These are phyloP conservation scores for Penstemon barbatus DNA, from an alignment of 257 asterid genomes.

Conservation along the genomic window DNA sequence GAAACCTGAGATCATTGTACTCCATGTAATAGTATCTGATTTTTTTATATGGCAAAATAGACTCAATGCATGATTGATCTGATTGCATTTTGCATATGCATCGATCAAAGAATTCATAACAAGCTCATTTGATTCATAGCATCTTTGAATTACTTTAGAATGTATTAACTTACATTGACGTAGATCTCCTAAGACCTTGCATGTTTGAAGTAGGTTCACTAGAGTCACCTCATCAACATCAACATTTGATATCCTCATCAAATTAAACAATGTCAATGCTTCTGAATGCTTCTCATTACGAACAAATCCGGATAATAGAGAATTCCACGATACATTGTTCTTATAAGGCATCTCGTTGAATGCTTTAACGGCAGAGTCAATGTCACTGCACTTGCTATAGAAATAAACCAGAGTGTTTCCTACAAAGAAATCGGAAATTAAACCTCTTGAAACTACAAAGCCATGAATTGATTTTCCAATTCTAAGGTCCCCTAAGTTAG, in stretches of 20 bases:
- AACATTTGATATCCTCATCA: conserved; percentile 52
- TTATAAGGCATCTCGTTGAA: conserved; percentile 58
- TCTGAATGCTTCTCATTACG: conserved; percentile 56
- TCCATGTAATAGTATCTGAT: conserved; percentile 80
- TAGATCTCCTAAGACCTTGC: conserved; percentile 51
- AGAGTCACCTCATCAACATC: conserved; percentile 75
- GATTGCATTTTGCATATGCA: conserved; percentile 74
- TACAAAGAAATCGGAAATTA: conserved; percentile 64
- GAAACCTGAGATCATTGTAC: conserved; percentile 91
- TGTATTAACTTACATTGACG: conserved; percentile 66
- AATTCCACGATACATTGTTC: conserved; percentile 79
- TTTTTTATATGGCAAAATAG: conserved; percentile 50
- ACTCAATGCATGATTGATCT: conserved; percentile 53
- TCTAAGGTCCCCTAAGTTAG: conserved; percentile 43
- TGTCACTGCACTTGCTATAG: conserved; percentile 73
- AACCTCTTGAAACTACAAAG: conserved; percentile 53
- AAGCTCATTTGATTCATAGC: conserved; percentile 61
- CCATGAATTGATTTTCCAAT: conserved; percentile 64
- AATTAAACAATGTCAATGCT: conserved; percentile 53
- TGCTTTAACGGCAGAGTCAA: conserved; percentile 54
- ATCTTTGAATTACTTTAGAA: conserved; percentile 49
- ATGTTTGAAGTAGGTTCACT: conserved; percentile 68
- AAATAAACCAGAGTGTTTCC: conserved; percentile 73
- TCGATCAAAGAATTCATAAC: conserved; percentile 75
- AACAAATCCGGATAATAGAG: conserved; percentile 72